These are phyloP conservation scores for Osmozyma mogii DNA, from an alignment of 805 yeast genomes.

Conservation along the genomic window DNA sequence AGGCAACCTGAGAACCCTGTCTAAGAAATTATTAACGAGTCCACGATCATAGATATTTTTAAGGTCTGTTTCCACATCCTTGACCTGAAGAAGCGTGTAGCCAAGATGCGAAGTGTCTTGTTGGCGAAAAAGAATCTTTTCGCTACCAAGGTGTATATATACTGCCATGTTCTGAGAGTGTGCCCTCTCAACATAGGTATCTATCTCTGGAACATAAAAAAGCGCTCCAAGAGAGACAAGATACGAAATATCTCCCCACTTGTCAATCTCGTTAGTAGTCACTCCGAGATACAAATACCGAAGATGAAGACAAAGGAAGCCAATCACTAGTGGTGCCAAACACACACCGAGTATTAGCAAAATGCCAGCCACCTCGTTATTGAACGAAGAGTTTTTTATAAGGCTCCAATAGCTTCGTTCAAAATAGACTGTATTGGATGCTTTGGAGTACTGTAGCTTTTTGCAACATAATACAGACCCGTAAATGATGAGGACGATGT, in stretches of 20 bases:
- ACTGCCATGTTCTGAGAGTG: constrained; percentile 6
- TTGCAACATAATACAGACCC: too few species aligned
- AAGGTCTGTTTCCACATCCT: constrained; percentile 23
- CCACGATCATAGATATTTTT: constrained; percentile 45
- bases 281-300: constrained; percentile 53
- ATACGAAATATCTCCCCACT: constrained; percentile 57
- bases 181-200: neutral
- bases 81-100: constrained; percentile 12
- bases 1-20: too few species aligned
- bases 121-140: constrained; percentile 14
- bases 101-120: constrained; percentile 3
- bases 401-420: neutral
- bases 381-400: neutral
- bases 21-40: too few species aligned
- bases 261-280: constrained; percentile 66
- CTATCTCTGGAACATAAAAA: constrained; percentile 6
- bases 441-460: too few species aligned
- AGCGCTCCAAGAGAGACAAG: constrained; percentile 11
- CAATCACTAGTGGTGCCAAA: too few species aligned
- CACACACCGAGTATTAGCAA: constrained; percentile 34
- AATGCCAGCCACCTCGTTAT: constrained; percentile 33
- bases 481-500: neutral
- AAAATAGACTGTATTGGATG: too few species aligned
- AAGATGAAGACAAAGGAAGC: constrained; percentile 18
- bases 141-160: constrained; percentile 22